These are phyloP conservation scores for Ophiostoma triangulosporum DNA, from an alignment of 2,329 filamentous ascomycete genomes.

Conservation along the genomic window DNA sequence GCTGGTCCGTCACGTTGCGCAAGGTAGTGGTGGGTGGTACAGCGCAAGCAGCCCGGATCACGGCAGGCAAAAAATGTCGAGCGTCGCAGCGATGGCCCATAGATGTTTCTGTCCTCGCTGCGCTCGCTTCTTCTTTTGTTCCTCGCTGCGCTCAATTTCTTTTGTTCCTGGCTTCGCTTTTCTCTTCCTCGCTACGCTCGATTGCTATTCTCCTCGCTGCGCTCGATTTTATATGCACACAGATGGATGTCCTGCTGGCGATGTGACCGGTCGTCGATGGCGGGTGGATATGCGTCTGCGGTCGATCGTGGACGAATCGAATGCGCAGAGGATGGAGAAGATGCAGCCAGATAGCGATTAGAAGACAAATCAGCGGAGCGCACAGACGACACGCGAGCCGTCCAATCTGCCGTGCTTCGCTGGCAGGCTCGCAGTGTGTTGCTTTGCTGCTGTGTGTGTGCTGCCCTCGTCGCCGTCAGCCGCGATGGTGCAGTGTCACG, in stretches of 20 bases:
- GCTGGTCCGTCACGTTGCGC: conserved; percentile 1
- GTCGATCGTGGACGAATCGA: neutral
- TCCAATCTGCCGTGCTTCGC: neutral
- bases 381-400: neutral
- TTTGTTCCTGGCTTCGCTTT: too few relatives aligned
- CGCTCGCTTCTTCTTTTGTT: too few relatives aligned
- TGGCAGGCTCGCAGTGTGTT: neutral
- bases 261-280: neutral
- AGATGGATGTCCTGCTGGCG: too few relatives aligned
- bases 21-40: neutral
- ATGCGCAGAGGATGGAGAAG: neutral
- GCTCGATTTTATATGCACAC: too few relatives aligned
- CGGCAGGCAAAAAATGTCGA: neutral
- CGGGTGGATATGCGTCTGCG: neutral
- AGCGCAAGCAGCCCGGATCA: neutral
- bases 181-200: too few relatives aligned
- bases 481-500: neutral
- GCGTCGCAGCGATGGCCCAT: neutral
- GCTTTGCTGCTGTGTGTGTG: neutral
- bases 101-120: too few relatives aligned
- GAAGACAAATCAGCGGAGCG: neutral
- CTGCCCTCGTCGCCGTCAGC: neutral
- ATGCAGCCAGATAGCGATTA: neutral
- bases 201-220: too few relatives aligned
- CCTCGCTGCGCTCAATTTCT: too few relatives aligned